Evolutionary conservation across 257 asterid genomes (phyloP).

Genomic region (Cynanchum wilfordii): DNA sequence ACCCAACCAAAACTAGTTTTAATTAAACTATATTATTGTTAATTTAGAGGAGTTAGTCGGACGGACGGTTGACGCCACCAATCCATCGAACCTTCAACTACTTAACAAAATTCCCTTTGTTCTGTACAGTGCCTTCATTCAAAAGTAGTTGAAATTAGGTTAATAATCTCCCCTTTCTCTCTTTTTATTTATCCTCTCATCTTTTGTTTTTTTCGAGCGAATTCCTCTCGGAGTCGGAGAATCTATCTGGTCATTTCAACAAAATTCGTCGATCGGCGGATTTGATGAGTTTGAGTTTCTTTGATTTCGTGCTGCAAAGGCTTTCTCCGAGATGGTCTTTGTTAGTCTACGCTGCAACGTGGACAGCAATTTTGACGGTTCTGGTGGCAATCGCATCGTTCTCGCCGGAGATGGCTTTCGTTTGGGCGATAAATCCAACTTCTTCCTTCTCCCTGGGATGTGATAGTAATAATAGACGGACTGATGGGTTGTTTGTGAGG

Average conservation of each 20-base stretch:
- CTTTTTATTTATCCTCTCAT: too few species aligned
- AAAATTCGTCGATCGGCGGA: too few species aligned
- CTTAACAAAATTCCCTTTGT: slow-evolving; percentile 11
- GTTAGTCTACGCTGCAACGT: slow-evolving; percentile 56
- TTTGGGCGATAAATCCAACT: slow-evolving; percentile 47
- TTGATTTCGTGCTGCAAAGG: slow-evolving; percentile 28
- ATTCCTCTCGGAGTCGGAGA: too few species aligned
- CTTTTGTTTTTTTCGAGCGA: too few species aligned
- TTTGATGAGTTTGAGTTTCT: slow-evolving; percentile 42
- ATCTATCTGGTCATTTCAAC: too few species aligned
- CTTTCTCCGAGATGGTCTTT: slow-evolving; percentile 48
- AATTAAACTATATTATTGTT: too few species aligned
- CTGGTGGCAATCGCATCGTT: slow-evolving; percentile 74
- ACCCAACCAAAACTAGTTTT: too few species aligned
- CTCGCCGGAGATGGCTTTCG: slow-evolving; percentile 77
- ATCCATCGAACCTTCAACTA: slow-evolving; percentile 19
- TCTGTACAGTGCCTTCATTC: slow-evolving; percentile 8
- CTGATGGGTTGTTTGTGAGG: slow-evolving; percentile 24
- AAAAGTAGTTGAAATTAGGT: slow-evolving; percentile 53
- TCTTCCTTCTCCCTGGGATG: slow-evolving; percentile 49
- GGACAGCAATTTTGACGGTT: slow-evolving; percentile 65
- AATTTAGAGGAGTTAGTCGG: not conserved
- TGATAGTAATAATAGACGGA: not conserved
- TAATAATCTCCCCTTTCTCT: too few species aligned
- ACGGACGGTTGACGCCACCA: not conserved